Evolutionary conservation across 805 yeast genomes (phyloP).

Genomic region (Schwanniomyces vanrijiae): DNA sequence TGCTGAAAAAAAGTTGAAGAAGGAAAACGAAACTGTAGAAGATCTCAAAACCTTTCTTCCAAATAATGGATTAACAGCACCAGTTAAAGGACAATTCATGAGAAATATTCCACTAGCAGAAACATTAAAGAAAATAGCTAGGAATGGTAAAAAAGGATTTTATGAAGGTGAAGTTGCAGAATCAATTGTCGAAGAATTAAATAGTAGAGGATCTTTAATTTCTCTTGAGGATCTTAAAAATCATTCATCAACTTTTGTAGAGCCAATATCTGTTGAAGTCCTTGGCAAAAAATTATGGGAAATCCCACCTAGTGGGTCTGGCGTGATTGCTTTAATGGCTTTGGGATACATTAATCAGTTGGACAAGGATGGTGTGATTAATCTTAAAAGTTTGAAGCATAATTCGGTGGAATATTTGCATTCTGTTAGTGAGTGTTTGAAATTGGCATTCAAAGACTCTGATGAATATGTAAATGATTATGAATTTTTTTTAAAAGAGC

Average conservation of each 20-base stretch:
- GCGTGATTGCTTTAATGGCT: conserved; percentile 71
- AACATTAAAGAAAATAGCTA: conserved; percentile 51
- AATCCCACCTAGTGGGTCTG: conserved; percentile 84
- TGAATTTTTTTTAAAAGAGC: conserved; percentile 28
- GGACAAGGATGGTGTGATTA: conserved; percentile 40
- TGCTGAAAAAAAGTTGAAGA: conserved; percentile 38
- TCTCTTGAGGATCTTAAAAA: conserved; percentile 52
- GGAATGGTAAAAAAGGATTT: conserved; percentile 62
- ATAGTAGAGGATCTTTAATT: conserved; percentile 55
- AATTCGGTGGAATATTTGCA: conserved; percentile 74
- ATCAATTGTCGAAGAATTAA: conserved; percentile 56
- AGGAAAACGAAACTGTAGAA: conserved; percentile 32
- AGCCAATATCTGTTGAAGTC: conserved; percentile 58
- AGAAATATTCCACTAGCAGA: conserved; percentile 53
- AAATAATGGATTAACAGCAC: conserved; percentile 34
- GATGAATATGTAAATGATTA: conserved; percentile 73
- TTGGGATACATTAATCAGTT: conserved; percentile 64
- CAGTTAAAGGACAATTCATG: conserved; percentile 59
- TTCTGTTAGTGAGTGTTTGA: conserved; percentile 65
- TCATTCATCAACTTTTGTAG: conserved; percentile 63
- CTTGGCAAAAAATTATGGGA: conserved; percentile 65
- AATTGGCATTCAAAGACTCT: conserved; percentile 71
- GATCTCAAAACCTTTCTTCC: conserved; percentile 34
- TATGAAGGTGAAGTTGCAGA: conserved; percentile 72
- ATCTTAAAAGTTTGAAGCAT: conserved; percentile 49